Percentiles rank a stretch among this genome's conserved stretches.
Evolutionary conservation across 2,329 filamentous ascomycete species (phyloP).

Genomic region (Fusarium sp.): DNA sequence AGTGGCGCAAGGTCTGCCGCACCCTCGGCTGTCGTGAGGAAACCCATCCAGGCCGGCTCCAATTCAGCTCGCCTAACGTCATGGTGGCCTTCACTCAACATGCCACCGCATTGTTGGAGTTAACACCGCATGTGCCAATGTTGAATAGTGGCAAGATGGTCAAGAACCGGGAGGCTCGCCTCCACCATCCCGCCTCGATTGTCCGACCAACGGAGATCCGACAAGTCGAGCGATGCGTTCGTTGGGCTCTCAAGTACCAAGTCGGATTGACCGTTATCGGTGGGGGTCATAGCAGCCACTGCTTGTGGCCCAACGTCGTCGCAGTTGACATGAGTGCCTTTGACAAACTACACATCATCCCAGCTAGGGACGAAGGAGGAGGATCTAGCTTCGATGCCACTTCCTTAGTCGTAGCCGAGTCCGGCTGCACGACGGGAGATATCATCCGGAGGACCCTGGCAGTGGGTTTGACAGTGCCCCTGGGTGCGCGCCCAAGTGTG

Average conservation of each 20-base stretch:
- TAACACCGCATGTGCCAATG: constrained; percentile 60
- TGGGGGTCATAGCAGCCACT: constrained; percentile 74
- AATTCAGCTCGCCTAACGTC: constrained; percentile 64
- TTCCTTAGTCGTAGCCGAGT: constrained; percentile 64
- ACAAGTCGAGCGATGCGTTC: constrained; percentile 70
- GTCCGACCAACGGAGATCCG: constrained; percentile 62
- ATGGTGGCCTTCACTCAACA: constrained; percentile 67
- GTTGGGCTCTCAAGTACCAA: constrained; percentile 67
- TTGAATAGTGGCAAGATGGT: constrained; percentile 50
- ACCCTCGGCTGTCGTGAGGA: constrained; percentile 58
- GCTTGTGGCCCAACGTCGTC: constrained; percentile 67
- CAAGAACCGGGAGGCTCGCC: constrained; percentile 68
- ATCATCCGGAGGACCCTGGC: constrained; percentile 65
- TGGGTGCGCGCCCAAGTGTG: constrained; percentile 75
- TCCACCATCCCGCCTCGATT: constrained; percentile 60
- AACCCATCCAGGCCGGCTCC: constrained; percentile 55
- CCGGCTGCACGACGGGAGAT: constrained; percentile 71
- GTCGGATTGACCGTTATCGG: constrained; percentile 67
- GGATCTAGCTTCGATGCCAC: constrained; percentile 23
- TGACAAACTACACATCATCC: constrained; percentile 63
- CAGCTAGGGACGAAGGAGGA: constrained; percentile 34
- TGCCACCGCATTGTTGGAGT: constrained; percentile 60
- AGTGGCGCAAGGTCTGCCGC: constrained; percentile 70
- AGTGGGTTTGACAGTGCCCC: constrained; percentile 68
- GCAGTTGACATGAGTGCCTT: constrained; percentile 73